Evolutionary conservation across 495 filamentous ascomycete genomes (phyloP), one percentile per base, ranked within the genome.

Genomic region (Beverwykella pulmonaria): DNA sequence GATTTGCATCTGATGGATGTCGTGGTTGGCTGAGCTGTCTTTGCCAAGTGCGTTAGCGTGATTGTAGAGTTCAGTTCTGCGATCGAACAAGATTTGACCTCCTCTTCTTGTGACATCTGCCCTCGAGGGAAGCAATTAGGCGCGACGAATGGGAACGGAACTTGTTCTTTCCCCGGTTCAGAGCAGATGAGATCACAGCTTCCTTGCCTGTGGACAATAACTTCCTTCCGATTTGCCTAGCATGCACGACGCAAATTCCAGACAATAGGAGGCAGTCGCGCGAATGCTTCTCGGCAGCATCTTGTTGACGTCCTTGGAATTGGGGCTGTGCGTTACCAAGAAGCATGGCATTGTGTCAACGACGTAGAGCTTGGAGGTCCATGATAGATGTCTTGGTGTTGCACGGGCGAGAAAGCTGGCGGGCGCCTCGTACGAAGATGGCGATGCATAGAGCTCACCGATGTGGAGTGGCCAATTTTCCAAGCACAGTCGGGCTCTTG

Each of bases 381-480:
- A 44, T 44, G 39, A 44, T 14, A 29, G 53, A 32, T 26, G 30
- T 10, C 55, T 58, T 58, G 55, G 55, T 41, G 55, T 22, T 46
- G 36, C 2, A n/a, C 6, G 17, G 39, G 39, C 39, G 9, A 34
- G 30, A 44, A n/a, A 9, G 17, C 30, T 30, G 20, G 55, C 9
- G 19, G 20, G 27, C 53, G 27, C 53, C 53, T 41, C 55, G 22
- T 20, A 46, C 55, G 55, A 7, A 58, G 17, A 39, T n/a, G 39
- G 39, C 3, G 55, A 46, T 22, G 30, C 19, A 22, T 15, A n/a
- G 36, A 10, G 7, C 17, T 58, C 55, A 32, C 55, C 32, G 53
- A 4, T 25, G 32, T 26, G 55, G 55, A 58, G 55, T 58, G 55
- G 55, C 36, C 55, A 58, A 58, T 25, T 46, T n/a, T 25, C 32